These are phyloP conservation scores for Myrmaecium sp. DNA, from an alignment of 2,329 filamentous ascomycete species.

Conservation along the genomic window DNA sequence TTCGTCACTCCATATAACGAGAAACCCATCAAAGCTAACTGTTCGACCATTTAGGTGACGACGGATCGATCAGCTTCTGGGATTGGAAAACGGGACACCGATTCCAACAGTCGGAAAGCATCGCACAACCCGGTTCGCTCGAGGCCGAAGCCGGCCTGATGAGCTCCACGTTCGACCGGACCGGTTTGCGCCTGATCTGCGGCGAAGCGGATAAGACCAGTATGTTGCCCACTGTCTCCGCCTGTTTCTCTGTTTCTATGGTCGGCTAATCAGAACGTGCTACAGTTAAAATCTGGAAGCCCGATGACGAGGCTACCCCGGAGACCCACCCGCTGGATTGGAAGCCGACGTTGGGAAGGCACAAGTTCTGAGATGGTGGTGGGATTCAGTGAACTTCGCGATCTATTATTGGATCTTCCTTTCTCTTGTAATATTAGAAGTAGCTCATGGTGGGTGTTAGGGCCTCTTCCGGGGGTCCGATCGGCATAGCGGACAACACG, in stretches of 20 bases:
- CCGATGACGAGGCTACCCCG: constrained; percentile 75
- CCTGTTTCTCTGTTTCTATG: not conserved
- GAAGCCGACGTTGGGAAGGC: constrained; percentile 56
- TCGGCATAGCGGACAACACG: no score
- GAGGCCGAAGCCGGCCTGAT: constrained; percentile 93
- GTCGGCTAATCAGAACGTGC: no score
- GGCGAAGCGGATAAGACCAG: constrained; percentile 88
- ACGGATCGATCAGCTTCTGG: constrained; percentile 94
- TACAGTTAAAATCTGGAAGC: constrained; percentile 98
- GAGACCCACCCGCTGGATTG: constrained; percentile 86
- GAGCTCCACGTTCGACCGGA: constrained; percentile 81
- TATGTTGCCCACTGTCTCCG: no score
- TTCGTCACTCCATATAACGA: not conserved
- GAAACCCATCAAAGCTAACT: not conserved
- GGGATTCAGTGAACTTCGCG: no score
- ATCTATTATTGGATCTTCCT: no score
- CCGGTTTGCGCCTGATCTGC: constrained; percentile 74
- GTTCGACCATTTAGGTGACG: no score
- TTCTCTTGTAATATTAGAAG: no score
- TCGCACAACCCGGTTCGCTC: constrained; percentile 81
- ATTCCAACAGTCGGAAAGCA: constrained; percentile 79
- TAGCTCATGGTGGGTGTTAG: no score
- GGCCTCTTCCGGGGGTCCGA: no score
- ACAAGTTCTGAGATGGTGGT: constrained; percentile 2
- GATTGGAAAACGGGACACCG: constrained; percentile 95